These are phyloP conservation scores for Penicillium sp. DNA, from an alignment of 2,329 filamentous ascomycete species.

Conservation along the genomic window DNA sequence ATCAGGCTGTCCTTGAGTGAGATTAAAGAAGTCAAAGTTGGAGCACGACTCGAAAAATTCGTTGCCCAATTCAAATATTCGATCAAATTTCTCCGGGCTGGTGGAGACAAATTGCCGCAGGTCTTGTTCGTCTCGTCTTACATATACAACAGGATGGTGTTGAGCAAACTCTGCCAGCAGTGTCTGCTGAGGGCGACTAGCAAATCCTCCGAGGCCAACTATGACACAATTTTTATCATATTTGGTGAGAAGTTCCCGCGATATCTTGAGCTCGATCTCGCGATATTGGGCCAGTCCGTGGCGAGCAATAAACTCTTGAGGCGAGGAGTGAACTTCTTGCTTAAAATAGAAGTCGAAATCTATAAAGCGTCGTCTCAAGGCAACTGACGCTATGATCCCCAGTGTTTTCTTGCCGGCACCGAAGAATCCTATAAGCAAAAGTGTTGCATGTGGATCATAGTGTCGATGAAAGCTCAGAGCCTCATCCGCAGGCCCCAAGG, in stretches of 20 bases:
- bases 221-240: slow-evolving; percentile 56
- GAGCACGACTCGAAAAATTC: slow-evolving; percentile 37
- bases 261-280: slow-evolving; percentile 58
- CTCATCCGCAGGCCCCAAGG: not conserved
- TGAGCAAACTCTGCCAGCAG: slow-evolving; percentile 61
- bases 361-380: slow-evolving; percentile 64
- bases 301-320: slow-evolving; percentile 58
- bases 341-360: slow-evolving; percentile 65
- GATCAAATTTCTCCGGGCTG: slow-evolving; percentile 19
- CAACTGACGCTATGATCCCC: slow-evolving; percentile 69
- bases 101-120: slow-evolving; percentile 22
- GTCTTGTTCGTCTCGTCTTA: slow-evolving; percentile 55
- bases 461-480: slow-evolving; percentile 7
- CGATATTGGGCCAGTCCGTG: slow-evolving; percentile 63
- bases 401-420: slow-evolving; percentile 73
- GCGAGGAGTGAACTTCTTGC: slow-evolving; percentile 53
- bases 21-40: slow-evolving; percentile 25
- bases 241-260: slow-evolving; percentile 56
- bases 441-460: slow-evolving; percentile 29
- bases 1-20: slow-evolving; percentile 6
- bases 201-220: slow-evolving; percentile 65
- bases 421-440: slow-evolving; percentile 69
- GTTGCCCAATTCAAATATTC: slow-evolving; percentile 17
- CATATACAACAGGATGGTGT: slow-evolving; percentile 66
- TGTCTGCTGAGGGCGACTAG: slow-evolving; percentile 59